Conservation (phyloP, 495 filamentous ascomycete species). For the Penicillium cataractarum region DNA sequence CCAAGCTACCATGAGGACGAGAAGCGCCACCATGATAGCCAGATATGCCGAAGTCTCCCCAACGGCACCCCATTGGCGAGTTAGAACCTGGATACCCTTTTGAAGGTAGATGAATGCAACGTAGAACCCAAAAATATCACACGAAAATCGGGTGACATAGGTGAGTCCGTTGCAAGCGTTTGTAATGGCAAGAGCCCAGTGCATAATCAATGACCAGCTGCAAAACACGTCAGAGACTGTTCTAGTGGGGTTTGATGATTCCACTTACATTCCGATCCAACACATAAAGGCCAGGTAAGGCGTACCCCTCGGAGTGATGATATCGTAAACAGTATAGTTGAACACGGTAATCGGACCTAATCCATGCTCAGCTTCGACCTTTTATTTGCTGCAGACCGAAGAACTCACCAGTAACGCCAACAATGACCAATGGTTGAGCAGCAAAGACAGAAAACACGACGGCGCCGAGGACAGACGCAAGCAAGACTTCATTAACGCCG, state of each 20-base stretch:
- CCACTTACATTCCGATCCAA: slow-evolving; percentile 73
- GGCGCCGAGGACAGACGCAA: slow-evolving; percentile 76
- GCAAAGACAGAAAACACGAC: slow-evolving; percentile 76
- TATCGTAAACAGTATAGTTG: slow-evolving; percentile 86
- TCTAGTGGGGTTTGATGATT: neutral
- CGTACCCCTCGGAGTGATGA: slow-evolving; percentile 67
- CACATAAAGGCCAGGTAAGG: slow-evolving; percentile 84
- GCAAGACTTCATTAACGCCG: slow-evolving; percentile 82
- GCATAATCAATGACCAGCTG: slow-evolving; percentile 78
- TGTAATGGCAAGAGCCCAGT: slow-evolving; percentile 76
- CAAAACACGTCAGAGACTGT: slow-evolving; percentile 11
- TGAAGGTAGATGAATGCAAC: slow-evolving; percentile 86
- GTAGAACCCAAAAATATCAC: slow-evolving; percentile 88
- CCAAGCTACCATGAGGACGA: slow-evolving; percentile 74
- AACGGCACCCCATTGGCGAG: slow-evolving; percentile 57
- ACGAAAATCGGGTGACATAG: slow-evolving; percentile 83
- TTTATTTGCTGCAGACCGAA: neutral
- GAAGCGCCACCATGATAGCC: slow-evolving; percentile 70
- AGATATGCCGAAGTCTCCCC: slow-evolving; percentile 71
- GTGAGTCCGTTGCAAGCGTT: slow-evolving; percentile 80
- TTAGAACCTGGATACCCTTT: slow-evolving; percentile 80
- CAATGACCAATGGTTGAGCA: slow-evolving; percentile 82
- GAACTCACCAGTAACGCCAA: slow-evolving; percentile 76
- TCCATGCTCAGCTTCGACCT: slow-evolving; percentile 8
- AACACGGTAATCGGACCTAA: slow-evolving; percentile 83